Evolutionary conservation across 768 basidiomycete species (phyloP).

Genomic region (Pulveroboletus ravenelii): DNA sequence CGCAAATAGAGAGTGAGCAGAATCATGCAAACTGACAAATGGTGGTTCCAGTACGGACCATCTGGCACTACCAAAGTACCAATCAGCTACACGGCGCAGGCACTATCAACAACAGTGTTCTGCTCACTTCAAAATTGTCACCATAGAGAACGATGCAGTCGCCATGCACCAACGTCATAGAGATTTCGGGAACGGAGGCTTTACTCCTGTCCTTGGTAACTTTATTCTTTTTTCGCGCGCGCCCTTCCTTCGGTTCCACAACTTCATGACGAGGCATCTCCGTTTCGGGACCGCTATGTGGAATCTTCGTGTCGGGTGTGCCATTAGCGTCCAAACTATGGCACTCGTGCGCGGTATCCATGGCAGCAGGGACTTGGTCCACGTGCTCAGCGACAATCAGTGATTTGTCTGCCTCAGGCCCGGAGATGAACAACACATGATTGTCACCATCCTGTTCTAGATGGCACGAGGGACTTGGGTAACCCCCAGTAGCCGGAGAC

Average conservation of each 20-base stretch:
- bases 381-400: constrained; percentile 1
- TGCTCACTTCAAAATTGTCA: constrained; percentile 39
- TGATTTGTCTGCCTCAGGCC: not conserved
- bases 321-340: not conserved
- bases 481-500: not conserved
- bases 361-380: not conserved
- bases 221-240: constrained; percentile 16
- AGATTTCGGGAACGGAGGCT: constrained; percentile 15
- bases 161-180: constrained; percentile 37
- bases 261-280: constrained; percentile 1
- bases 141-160: constrained; percentile 35
- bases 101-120: not conserved
- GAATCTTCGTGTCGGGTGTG: not conserved
- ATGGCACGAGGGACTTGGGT: not conserved
- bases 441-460: not conserved
- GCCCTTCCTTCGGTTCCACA: not conserved
- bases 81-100: not conserved
- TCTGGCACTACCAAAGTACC: constrained; percentile 19
- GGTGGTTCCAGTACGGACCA: constrained; percentile 29
- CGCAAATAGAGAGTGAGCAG: not conserved
- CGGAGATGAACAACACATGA: not conserved
- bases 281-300: not conserved
- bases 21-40: constrained; percentile 22
- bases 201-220: constrained; percentile 15
- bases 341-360: constrained; percentile 7